Evolutionary conservation across 331 rosid species (phyloP).

Genomic region (Pyracantha coccinea): DNA sequence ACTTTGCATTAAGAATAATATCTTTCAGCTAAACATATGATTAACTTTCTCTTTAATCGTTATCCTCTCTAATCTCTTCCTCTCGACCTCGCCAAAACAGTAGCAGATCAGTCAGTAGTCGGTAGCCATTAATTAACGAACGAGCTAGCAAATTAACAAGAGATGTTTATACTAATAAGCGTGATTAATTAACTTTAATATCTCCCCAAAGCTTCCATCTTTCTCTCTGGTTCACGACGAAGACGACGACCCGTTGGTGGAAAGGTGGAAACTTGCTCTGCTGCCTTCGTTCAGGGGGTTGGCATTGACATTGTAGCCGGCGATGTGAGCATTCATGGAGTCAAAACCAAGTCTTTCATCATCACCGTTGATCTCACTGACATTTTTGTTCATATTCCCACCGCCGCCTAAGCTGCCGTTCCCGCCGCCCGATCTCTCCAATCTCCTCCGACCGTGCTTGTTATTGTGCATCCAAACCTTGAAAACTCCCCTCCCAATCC

Average conservation of each 20-base stretch:
- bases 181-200: background rate
- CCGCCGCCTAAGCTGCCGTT: background rate
- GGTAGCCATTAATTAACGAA: background rate
- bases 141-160: background rate
- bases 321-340: background rate
- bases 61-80: background rate
- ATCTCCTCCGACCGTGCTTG: conserved; percentile 43
- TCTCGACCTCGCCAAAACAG: background rate
- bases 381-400: background rate
- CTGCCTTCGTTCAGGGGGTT: background rate
- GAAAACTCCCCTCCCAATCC: conserved; percentile 53
- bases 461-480: conserved; percentile 96
- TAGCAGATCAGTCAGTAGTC: too few species aligned
- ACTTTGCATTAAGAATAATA: background rate
- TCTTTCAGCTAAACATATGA: background rate
- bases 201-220: background rate
- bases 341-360: background rate
- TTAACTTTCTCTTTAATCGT: background rate
- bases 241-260: conserved; percentile 37
- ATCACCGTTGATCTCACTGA: background rate
- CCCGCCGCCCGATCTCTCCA: background rate
- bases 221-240: conserved; percentile 17
- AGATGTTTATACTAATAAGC: background rate
- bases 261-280: conserved; percentile 16
- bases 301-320: conserved; percentile 12